Conservation (phyloP, 345 rosid genomes). For the Hibiscus syriacus region DNA sequence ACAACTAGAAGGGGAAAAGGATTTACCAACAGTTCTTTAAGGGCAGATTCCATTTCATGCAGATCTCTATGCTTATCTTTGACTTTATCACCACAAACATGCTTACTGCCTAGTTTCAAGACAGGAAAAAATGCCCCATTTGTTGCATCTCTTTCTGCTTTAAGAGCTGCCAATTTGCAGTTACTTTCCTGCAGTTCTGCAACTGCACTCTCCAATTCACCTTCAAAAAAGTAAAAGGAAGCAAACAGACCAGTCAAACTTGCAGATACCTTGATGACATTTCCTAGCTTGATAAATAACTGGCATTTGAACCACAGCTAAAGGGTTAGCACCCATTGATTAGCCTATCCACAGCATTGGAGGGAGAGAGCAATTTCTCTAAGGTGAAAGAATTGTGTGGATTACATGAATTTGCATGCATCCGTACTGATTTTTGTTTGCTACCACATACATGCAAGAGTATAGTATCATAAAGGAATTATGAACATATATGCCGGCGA, state of each 20-base stretch:
- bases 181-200: constrained; percentile 64
- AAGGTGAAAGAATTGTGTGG: neutral
- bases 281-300: constrained; percentile 1
- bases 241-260: constrained; percentile 8
- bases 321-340: neutral
- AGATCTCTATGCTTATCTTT: constrained; percentile 70
- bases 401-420: constrained; percentile 1
- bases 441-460: constrained; percentile 3
- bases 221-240: constrained; percentile 36
- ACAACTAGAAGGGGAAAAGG: constrained; percentile 11
- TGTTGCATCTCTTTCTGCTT: constrained; percentile 81
- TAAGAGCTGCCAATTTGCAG: constrained; percentile 56
- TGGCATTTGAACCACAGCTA: neutral
- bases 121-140: constrained; percentile 74
- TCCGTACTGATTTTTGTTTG: neutral
- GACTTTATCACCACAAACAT: constrained; percentile 44
- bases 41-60: constrained; percentile 66
- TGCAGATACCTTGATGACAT: constrained; percentile 8
- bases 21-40: constrained; percentile 63
- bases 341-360: neutral
- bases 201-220: constrained; percentile 62
- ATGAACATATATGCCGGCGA: neutral
- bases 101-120: constrained; percentile 59
- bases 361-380: neutral
- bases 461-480: neutral